Evolutionary conservation across 2,329 filamentous ascomycete species (phyloP).

Genomic region (Exophiala phaeomuriformis): DNA sequence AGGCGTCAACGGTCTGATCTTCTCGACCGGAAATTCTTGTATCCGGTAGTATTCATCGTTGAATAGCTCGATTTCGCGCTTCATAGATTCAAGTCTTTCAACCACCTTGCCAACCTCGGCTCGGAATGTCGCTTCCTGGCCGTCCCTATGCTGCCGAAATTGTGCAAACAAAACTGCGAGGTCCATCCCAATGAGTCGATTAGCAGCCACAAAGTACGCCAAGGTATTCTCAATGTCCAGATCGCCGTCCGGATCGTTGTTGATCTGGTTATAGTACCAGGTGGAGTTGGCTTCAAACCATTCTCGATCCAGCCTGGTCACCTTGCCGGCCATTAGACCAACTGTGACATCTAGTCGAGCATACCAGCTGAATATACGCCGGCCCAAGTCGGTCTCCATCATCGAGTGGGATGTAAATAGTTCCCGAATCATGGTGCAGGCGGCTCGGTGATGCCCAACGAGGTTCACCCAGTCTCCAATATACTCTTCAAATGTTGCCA

Average conservation of each 20-base stretch:
- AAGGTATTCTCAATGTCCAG: conserved; percentile 59
- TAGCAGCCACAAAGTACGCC: conserved; percentile 57
- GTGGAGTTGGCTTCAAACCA: conserved; percentile 66
- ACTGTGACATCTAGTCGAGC: conserved; percentile 79
- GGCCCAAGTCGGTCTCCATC: conserved; percentile 61
- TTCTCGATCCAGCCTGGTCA: conserved; percentile 63
- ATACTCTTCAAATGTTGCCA: conserved; percentile 93
- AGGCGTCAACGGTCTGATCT: conserved; percentile 41
- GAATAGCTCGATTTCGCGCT: conserved; percentile 54
- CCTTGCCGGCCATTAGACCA: conserved; percentile 72
- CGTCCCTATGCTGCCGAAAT: conserved; percentile 52
- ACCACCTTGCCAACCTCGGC: conserved; percentile 53
- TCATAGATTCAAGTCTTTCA: conserved; percentile 36
- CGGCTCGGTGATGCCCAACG: conserved; percentile 85
- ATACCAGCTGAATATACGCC: conserved; percentile 81
- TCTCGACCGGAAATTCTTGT: conserved; percentile 52
- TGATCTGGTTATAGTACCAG: conserved; percentile 54
- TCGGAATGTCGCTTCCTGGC: conserved; percentile 54
- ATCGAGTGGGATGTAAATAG: conserved; percentile 71
- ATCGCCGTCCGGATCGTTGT: conserved; percentile 45
- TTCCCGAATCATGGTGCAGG: conserved; percentile 68
- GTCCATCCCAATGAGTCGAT: conserved; percentile 69
- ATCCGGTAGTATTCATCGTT: conserved; percentile 57
- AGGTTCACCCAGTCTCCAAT: conserved; percentile 93
- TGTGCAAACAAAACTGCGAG: conserved; percentile 70